Conservation (phyloP, 345 rosid genomes). For the Euphorbia pulcherrima region DNA sequence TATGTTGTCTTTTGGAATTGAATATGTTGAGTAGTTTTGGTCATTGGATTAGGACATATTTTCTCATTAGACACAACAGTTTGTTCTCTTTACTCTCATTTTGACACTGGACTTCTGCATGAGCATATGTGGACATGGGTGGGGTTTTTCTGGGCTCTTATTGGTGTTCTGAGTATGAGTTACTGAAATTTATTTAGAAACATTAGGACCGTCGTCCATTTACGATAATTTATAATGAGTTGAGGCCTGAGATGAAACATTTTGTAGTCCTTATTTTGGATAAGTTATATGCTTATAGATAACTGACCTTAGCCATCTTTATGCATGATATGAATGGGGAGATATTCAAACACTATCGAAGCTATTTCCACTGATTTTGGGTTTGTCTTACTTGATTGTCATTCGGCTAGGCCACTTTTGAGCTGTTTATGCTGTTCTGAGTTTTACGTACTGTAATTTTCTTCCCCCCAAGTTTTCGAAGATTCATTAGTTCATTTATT, state of each 20-base stretch:
- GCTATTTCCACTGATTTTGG: not conserved
- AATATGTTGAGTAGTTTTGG: constrained; percentile 3
- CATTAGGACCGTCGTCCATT: not conserved
- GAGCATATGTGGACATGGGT: not conserved
- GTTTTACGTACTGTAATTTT: not conserved
- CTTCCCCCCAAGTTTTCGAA: too few species aligned
- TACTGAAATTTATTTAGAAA: not conserved
- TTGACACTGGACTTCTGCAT: not conserved
- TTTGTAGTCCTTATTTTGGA: not conserved
- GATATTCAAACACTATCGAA: not conserved
- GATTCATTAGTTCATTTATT: not conserved
- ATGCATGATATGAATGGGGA: not conserved
- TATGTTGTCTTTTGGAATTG: constrained; percentile 7
- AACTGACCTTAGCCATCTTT: not conserved
- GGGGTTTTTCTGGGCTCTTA: not conserved
- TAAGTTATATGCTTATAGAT: not conserved
- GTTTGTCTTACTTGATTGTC: not conserved
- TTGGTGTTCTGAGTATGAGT: not conserved
- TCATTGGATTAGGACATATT: not conserved
- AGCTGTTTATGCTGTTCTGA: not conserved
- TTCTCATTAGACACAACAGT: not conserved
- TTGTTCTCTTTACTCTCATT: not conserved
- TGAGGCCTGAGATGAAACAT: not conserved
- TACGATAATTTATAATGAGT: constrained; percentile 2
- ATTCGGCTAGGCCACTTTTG: not conserved